These are phyloP conservation scores for Trichoderma cornu-damae DNA, from an alignment of 2,329 filamentous ascomycete species.

Conservation along the genomic window DNA sequence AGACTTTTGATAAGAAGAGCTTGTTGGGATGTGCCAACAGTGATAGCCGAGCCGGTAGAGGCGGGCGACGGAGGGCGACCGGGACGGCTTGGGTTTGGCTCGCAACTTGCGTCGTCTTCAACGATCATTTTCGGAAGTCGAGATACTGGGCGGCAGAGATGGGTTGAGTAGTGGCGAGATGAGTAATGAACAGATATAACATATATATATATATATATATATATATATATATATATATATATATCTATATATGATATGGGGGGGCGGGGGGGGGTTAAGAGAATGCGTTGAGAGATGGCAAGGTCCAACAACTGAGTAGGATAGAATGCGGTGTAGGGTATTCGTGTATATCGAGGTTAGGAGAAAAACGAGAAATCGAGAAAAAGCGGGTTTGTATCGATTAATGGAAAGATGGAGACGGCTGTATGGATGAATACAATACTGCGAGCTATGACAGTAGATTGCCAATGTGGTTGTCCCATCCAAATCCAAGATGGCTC, in stretches of 20 bases:
- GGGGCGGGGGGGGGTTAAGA: too few species aligned
- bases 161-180: not conserved
- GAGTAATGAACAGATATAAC: too few species aligned
- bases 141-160: not conserved
- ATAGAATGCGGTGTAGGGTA: not conserved
- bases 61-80: slow-evolving; percentile 26
- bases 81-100: not conserved
- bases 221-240: not conserved
- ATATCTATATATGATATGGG: not conserved
- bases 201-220: not conserved
- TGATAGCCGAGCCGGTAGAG: slow-evolving; percentile 28
- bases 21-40: slow-evolving; percentile 31
- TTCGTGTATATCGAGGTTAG: not conserved
- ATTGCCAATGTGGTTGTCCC: not conserved
- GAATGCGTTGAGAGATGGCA: not conserved
- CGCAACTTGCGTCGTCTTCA: slow-evolving; percentile 13
- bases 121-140: not conserved
- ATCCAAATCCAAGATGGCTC: not conserved
- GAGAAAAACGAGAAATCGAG: not conserved
- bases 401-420: not conserved
- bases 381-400: not conserved
- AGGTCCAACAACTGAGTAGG: not conserved
- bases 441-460: not conserved
- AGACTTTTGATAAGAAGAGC: slow-evolving; percentile 30
- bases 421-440: not conserved